These are phyloP conservation scores for Cucurbita argyrosperma DNA, from an alignment of 306 rosid genomes.

Conservation along the genomic window DNA sequence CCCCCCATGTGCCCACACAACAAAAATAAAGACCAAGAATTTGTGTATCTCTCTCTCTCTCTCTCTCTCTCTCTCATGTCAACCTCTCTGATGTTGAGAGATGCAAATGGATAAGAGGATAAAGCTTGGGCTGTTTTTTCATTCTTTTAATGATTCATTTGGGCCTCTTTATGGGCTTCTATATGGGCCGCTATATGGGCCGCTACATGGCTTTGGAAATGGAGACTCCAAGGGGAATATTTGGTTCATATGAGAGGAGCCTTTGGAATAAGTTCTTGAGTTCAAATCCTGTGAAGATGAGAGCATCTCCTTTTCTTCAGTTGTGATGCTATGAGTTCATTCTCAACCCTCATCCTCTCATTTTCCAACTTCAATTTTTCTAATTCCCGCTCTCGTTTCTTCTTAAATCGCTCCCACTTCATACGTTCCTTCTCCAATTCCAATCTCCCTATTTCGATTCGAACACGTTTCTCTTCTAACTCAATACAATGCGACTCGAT, in stretches of 20 bases:
- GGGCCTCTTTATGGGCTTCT: too few species aligned
- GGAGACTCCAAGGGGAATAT: background rate
- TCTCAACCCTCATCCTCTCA: background rate
- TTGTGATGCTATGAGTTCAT: background rate
- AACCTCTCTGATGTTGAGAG: constrained; percentile 30
- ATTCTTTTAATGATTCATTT: too few species aligned
- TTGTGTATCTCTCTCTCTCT: constrained; percentile 2
- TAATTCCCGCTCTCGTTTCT: background rate
- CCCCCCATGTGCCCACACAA: constrained; percentile 43
- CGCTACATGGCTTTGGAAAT: too few species aligned
- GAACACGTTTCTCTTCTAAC: constrained; percentile 62
- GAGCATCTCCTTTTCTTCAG: background rate
- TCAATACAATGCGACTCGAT: constrained; percentile 42
- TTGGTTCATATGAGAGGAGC: background rate
- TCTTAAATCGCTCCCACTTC: background rate
- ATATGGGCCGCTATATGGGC: too few species aligned
- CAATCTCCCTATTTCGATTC: constrained; percentile 47
- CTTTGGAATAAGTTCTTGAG: background rate
- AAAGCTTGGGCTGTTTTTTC: constrained; percentile 15
- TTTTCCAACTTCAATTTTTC: background rate
- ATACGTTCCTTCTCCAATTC: constrained; percentile 11
- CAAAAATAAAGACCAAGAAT: background rate
- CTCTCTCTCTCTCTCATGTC: constrained; percentile 21
- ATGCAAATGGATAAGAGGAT: constrained; percentile 40
- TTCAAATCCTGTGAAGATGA: background rate